Conservation (phyloP, 1,284 basidiomycete species). For the Heterobasidion annosum region DNA sequence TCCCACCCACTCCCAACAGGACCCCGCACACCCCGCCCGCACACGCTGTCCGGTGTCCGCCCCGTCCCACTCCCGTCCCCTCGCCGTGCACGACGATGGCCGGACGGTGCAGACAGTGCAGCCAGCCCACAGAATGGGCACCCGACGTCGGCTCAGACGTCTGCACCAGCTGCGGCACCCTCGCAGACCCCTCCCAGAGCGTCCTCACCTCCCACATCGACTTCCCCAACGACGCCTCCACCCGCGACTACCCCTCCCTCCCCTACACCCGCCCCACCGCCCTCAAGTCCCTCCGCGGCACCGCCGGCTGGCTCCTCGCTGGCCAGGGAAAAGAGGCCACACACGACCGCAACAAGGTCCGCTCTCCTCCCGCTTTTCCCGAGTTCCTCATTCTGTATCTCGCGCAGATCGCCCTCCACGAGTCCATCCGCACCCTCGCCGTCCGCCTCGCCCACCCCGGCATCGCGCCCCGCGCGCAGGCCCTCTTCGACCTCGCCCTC, state of each 20-base stretch:
- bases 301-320: slow-evolving; percentile 44
- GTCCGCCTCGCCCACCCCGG: slow-evolving; percentile 44
- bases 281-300: slow-evolving; percentile 35
- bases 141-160: slow-evolving; percentile 50
- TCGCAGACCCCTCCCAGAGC: slow-evolving; percentile 48
- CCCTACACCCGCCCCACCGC: slow-evolving; percentile 18
- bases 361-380: slow-evolving; percentile 15
- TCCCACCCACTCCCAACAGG: background rate
- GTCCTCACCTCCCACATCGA: slow-evolving; percentile 41
- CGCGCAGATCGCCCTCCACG: slow-evolving; percentile 48
- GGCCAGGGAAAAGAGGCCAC: slow-evolving; percentile 54
- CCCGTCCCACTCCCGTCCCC: background rate
- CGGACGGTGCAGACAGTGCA: slow-evolving; percentile 36
- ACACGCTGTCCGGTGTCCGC: background rate
- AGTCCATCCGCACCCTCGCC: slow-evolving; percentile 51
- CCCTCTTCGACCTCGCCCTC: slow-evolving; percentile 60
- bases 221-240: slow-evolving; percentile 17
- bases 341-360: slow-evolving; percentile 49
- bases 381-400: slow-evolving; percentile 9
- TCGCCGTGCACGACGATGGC: slow-evolving; percentile 19
- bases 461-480: slow-evolving; percentile 48
- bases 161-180: slow-evolving; percentile 58
- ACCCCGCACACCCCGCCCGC: background rate
- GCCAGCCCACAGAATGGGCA: slow-evolving; percentile 40
- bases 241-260: slow-evolving; percentile 14